Evolutionary conservation across 116 monocot genomes (phyloP), one percentile per base, ranked within the genome.

Genomic region (Cymodocea nodosa): DNA sequence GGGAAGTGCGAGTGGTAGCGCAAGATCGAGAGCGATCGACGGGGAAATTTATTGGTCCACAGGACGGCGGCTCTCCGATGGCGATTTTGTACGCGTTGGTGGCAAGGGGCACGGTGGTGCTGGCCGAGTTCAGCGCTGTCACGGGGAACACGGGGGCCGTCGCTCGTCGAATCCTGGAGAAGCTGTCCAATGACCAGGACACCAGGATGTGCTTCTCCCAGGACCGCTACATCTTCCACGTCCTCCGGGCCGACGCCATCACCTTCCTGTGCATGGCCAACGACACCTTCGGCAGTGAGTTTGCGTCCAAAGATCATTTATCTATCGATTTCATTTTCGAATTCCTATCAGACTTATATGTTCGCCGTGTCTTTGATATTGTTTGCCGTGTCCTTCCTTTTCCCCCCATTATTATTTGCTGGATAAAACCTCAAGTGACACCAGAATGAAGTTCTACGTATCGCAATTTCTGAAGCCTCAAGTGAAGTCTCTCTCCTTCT

Each of bases 191-290:
- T 1, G 74, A 81, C 6, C 54, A 74, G 22, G 91, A 86, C 15
- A 70, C 85, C 9, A 71, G 82, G 75, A 57, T 82, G 51, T 88
- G 88, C 75, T 91, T 91, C 77, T 87, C 91, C 23, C 97, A 97
- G 82, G 97, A 97, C 59, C 81, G 91, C 19, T 97, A 88, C 83
- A 91, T 97, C 66, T 97, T 97, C 76, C 97, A 97, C 72, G 83
- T 97, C n/a, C 85, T 97, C 59, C 64, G 78, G 20, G 60, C 83
- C 39, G 85, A 91, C 67, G 76, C 82, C 15, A 67, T 97, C 83
- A 85, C 81, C 59, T 97, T 90, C 74, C 83, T 97, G 66, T 91
- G 97, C 74, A 97, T 97, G 97, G 97, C 97, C 68, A 91, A 91
- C 63, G 97, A 97, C 56, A 91, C 88, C 54, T 91, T 97, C 69